Percentiles rank a stretch among this genome's conserved stretches.
Conservation (phyloP, 2,329 filamentous ascomycete species). For the Camptophora hylomeconis region DNA sequence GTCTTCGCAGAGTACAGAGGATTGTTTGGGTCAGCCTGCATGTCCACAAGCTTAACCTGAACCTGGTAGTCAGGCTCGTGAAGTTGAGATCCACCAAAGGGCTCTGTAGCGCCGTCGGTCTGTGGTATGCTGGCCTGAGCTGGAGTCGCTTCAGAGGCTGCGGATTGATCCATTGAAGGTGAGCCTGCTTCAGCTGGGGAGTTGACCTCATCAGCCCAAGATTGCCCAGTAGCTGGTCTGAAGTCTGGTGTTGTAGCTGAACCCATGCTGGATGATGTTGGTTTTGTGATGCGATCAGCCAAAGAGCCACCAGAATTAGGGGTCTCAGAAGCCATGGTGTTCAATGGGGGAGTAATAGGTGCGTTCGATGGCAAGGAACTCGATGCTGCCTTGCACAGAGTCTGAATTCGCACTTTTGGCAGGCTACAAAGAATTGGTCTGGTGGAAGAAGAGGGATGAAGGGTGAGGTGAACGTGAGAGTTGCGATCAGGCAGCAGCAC, state of each 20-base stretch:
- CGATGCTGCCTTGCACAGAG: neutral
- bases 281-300: constrained; percentile 35
- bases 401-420: constrained; percentile 1
- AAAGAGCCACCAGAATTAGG: constrained; percentile 27
- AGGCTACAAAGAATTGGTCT: neutral
- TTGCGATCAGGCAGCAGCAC: too few species aligned
- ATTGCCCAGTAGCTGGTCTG: constrained; percentile 17
- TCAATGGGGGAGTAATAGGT: neutral
- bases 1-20: constrained; percentile 73
- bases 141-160: neutral
- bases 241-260: constrained; percentile 13
- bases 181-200: constrained; percentile 16
- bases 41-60: constrained; percentile 79
- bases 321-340: constrained; percentile 27
- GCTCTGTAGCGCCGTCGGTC: constrained; percentile 27
- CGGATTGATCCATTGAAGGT: constrained; percentile 7
- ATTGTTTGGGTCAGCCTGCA: constrained; percentile 74
- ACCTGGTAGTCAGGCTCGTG: constrained; percentile 74
- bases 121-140: constrained; percentile 15
- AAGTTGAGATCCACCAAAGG: constrained; percentile 37
- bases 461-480: too few species aligned
- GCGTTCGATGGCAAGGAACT: neutral
- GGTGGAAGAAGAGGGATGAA: constrained; percentile 1
- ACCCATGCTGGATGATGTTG: too few species aligned
- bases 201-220: constrained; percentile 31